Evolutionary conservation across 2,329 filamentous ascomycete genomes (phyloP).

Genomic region (Alternaria sp.): DNA sequence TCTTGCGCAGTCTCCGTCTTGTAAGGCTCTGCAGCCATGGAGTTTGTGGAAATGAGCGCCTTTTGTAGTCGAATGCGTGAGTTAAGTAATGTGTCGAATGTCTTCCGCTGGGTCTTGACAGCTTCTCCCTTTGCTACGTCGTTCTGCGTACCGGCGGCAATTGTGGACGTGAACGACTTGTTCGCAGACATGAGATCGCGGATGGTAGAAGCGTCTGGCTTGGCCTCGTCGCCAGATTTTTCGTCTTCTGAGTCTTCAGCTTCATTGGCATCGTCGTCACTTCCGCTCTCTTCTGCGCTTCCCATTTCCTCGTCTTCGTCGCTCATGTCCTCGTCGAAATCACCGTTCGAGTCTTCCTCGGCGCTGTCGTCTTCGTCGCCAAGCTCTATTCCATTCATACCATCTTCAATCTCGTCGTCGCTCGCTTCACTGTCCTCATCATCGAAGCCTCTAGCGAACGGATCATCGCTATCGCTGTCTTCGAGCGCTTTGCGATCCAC

Average conservation of each 20-base stretch:
- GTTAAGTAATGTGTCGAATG: conserved; percentile 89
- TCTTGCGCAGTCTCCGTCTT: conserved; percentile 53
- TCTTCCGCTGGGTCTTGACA: conserved; percentile 83
- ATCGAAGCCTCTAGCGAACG: conserved; percentile 54
- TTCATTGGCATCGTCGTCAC: conserved; percentile 59
- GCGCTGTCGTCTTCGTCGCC: conserved; percentile 21
- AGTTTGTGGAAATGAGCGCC: conserved; percentile 82
- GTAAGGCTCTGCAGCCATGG: conserved; percentile 50
- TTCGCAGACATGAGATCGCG: conserved; percentile 73
- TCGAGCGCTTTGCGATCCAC: conserved; percentile 73
- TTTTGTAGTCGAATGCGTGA: conserved; percentile 93
- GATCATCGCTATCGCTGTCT: conserved; percentile 63
- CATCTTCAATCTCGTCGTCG: conserved; percentile 40
- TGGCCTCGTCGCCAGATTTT: conserved; percentile 47
- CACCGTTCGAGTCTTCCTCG: conserved; percentile 54
- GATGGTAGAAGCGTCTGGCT: conserved; percentile 62
- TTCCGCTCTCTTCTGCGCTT: conserved; percentile 54
- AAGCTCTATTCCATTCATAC: conserved; percentile 23
- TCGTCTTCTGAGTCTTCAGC: conserved; percentile 48
- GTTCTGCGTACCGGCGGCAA: conserved; percentile 72
- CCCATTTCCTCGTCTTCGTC: conserved; percentile 53
- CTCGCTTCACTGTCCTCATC: conserved; percentile 53
- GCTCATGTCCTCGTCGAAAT: conserved; percentile 48
- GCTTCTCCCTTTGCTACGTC: conserved; percentile 87
- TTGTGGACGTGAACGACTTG: conserved; percentile 69